These are phyloP conservation scores for Capillidium rhysosporum DNA, from an alignment of 371 early-diverging fungal species.

Conservation along the genomic window DNA sequence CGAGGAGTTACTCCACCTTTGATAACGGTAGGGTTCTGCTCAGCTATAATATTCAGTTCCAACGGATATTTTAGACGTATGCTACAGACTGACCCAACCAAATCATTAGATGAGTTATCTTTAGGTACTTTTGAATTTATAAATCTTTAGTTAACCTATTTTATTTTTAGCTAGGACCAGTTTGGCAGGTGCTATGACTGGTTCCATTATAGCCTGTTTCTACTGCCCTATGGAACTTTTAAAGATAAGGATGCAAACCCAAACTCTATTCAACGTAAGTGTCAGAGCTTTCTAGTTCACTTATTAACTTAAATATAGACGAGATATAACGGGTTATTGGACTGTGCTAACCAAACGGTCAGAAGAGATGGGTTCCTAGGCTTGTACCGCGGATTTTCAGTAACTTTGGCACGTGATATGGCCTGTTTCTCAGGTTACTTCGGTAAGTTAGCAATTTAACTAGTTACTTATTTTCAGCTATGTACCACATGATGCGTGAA, in stretches of 20 bases:
- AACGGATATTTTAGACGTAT: constrained; percentile 51
- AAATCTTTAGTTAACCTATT: neutral
- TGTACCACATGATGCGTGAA: constrained; percentile 2
- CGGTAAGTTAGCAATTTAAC: constrained; percentile 17
- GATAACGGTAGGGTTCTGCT: constrained; percentile 66
- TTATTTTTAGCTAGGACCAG: constrained; percentile 27
- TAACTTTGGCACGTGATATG: constrained; percentile 61
- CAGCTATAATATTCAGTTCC: constrained; percentile 69
- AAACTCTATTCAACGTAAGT: constrained; percentile 15
- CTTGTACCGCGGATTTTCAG: constrained; percentile 59
- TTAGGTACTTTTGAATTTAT: neutral
- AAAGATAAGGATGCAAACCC: constrained; percentile 71
- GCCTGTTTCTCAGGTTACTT: constrained; percentile 76
- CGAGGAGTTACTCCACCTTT: constrained; percentile 68
- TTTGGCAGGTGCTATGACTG: constrained; percentile 60
- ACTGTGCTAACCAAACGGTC: constrained; percentile 51
- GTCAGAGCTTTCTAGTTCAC: neutral
- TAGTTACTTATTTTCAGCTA: neutral
- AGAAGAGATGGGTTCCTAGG: constrained; percentile 41
- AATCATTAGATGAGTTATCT: constrained; percentile 15
- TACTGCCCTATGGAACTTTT: constrained; percentile 70
- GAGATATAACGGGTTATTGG: constrained; percentile 47
- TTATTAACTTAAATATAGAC: neutral
- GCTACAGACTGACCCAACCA: constrained; percentile 25
- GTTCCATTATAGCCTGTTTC: constrained; percentile 61